phyloP scores from a whole-genome alignment of 257 asterid species.

The Lycium ferocissimum region DNA sequence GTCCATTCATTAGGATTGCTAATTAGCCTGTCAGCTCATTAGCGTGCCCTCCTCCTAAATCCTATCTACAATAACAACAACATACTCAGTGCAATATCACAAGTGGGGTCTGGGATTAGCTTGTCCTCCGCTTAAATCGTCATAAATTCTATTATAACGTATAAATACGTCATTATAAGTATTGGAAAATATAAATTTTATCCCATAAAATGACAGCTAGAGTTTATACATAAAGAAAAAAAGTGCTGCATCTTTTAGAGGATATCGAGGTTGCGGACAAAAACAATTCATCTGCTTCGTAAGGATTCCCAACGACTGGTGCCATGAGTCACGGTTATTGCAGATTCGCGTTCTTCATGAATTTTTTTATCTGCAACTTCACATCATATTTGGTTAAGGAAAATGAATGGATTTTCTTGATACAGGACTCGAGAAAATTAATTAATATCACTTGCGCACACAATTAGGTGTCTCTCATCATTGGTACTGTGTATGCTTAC shows the following conservation, averaged over 20 bases:
- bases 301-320: background rate
- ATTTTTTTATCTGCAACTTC: background rate
- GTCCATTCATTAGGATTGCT: background rate
- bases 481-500: background rate
- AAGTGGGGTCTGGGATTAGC: no score
- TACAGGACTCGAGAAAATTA: background rate
- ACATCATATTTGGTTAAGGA: background rate
- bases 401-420: background rate
- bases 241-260: background rate
- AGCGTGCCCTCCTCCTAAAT: background rate
- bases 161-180: background rate
- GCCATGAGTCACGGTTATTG: no score
- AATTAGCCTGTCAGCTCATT: background rate
- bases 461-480: background rate
- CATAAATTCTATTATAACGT: background rate
- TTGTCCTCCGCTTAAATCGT: no score
- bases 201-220: background rate
- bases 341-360: background rate
- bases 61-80: background rate
- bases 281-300: background rate
- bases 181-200: background rate
- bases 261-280: background rate
- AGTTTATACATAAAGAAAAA: background rate
- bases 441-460: background rate
- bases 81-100: no score